A percentile compares a stretch with the other conserved stretches of the same genome.
Evolutionary conservation across 2,329 filamentous ascomycete genomes (phyloP).

Genomic region (Venturia aucupariae): DNA sequence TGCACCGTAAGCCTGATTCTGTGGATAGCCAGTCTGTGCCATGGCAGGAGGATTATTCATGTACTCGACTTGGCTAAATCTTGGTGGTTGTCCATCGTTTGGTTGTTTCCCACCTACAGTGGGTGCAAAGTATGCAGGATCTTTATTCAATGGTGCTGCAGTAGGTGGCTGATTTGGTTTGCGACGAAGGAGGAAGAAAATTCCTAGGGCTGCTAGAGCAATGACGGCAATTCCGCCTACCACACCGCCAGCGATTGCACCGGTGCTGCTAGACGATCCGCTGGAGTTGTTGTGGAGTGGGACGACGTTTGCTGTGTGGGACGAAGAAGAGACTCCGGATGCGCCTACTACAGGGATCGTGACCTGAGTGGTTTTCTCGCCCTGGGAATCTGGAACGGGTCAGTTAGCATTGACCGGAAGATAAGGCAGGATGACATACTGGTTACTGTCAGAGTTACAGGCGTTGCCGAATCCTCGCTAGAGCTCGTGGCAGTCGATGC

Average conservation of each 20-base stretch:
- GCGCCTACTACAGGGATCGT: neutral
- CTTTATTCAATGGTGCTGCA: neutral
- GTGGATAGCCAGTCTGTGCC: neutral
- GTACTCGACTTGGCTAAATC: neutral
- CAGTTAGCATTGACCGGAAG: neutral
- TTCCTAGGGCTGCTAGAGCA: neutral
- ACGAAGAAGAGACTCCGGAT: neutral
- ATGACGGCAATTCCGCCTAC: constrained; percentile 10
- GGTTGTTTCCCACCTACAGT: neutral
- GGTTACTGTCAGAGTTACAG: constrained; percentile 6
- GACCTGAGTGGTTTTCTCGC: neutral
- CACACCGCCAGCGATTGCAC: constrained; percentile 12
- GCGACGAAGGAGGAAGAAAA: constrained; percentile 11
- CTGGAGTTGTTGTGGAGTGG: constrained; percentile 3
- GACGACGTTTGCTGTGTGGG: neutral
- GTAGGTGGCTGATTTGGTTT: neutral
- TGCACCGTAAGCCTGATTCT: neutral
- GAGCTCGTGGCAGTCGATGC: neutral
- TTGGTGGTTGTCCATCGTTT: neutral
- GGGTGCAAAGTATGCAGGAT: neutral
- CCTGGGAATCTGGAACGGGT: neutral
- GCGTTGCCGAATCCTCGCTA: neutral
- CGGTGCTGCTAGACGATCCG: constrained; percentile 2
- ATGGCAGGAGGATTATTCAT: neutral
- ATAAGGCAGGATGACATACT: neutral